phyloP scores from a whole-genome alignment of 352 stramenopile species.

The Globisporangium yorkense region DNA sequence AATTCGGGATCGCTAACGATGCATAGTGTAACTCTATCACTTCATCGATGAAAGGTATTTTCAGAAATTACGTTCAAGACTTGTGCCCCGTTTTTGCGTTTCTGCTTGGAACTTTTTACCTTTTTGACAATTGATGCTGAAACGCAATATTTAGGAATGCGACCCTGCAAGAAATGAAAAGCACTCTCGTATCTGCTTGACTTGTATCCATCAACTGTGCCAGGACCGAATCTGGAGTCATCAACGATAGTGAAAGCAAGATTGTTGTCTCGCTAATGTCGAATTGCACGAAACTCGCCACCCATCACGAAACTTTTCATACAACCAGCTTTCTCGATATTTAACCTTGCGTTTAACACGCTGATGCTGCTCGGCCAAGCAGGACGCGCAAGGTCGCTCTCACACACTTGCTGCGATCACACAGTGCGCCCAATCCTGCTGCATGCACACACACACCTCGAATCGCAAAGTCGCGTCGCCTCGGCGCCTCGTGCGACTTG shows the following conservation, averaged over 20 bases:
- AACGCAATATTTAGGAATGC: not conserved
- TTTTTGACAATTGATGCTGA: not conserved
- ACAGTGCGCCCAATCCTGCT: too few species aligned
- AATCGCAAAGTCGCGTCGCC: constrained; percentile 3
- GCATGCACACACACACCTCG: not conserved
- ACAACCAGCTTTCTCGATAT: not conserved
- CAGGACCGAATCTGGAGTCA: not conserved
- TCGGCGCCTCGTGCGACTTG: not conserved
- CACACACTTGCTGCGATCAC: too few species aligned
- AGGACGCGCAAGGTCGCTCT: not conserved
- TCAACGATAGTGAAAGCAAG: too few species aligned
- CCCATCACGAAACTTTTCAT: not conserved
- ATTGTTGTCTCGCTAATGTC: not conserved
- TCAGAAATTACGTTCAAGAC: too few species aligned
- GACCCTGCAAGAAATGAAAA: not conserved
- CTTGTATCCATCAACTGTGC: not conserved
- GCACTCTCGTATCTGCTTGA: not conserved
- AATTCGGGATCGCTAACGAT: too few species aligned
- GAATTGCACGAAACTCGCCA: not conserved
- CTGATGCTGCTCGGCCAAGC: not conserved
- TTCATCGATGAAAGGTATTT: too few species aligned
- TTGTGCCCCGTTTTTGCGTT: too few species aligned
- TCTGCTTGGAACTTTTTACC: too few species aligned
- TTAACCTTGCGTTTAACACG: not conserved
- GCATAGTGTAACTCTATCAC: too few species aligned